Percentiles rank a stretch among this genome's conserved stretches.
These are phyloP conservation scores for Exsudoporus frostii DNA, from an alignment of 768 basidiomycete genomes.

Conservation along the genomic window DNA sequence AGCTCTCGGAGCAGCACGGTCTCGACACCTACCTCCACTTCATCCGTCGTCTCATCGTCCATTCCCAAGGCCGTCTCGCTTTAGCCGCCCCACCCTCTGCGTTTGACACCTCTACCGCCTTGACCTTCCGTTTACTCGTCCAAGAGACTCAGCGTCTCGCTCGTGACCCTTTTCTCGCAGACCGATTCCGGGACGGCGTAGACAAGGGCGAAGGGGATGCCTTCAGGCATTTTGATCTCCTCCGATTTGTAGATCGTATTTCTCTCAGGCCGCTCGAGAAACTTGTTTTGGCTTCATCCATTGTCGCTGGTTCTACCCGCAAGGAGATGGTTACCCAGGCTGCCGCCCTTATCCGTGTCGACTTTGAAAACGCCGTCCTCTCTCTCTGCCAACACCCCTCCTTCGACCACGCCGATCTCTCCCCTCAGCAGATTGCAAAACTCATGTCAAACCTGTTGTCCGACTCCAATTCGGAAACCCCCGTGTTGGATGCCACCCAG, in stretches of 20 bases:
- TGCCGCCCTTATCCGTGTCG: slow-evolving; percentile 61
- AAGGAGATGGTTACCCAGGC: slow-evolving; percentile 61
- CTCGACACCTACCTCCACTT: slow-evolving; percentile 97
- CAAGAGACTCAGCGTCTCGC: slow-evolving; percentile 88
- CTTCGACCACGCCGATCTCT: slow-evolving; percentile 79
- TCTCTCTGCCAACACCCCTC: slow-evolving; percentile 76
- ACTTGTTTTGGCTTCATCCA: slow-evolving; percentile 71
- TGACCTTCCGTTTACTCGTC: slow-evolving; percentile 81
- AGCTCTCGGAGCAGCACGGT: slow-evolving; percentile 97
- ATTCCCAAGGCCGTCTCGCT: slow-evolving; percentile 71
- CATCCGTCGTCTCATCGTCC: slow-evolving; percentile 91
- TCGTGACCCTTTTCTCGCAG: slow-evolving; percentile 85
- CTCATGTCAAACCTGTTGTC: slow-evolving; percentile 78
- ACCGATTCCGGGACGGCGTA: slow-evolving; percentile 86
- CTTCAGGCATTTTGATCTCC: slow-evolving; percentile 80
- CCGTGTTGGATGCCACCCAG: slow-evolving; percentile 68
- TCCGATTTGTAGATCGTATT: slow-evolving; percentile 78
- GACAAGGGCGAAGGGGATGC: slow-evolving; percentile 84
- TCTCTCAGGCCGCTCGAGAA: slow-evolving; percentile 78
- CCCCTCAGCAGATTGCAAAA: slow-evolving; percentile 70
- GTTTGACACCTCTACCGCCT: slow-evolving; percentile 70
- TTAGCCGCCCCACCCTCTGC: slow-evolving; percentile 57
- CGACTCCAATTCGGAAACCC: slow-evolving; percentile 64
- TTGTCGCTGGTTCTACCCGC: slow-evolving; percentile 60
- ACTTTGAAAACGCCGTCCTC: slow-evolving; percentile 76